Conservation (phyloP, 306 rosid genomes). For the Lathyrus aphaca region DNA sequence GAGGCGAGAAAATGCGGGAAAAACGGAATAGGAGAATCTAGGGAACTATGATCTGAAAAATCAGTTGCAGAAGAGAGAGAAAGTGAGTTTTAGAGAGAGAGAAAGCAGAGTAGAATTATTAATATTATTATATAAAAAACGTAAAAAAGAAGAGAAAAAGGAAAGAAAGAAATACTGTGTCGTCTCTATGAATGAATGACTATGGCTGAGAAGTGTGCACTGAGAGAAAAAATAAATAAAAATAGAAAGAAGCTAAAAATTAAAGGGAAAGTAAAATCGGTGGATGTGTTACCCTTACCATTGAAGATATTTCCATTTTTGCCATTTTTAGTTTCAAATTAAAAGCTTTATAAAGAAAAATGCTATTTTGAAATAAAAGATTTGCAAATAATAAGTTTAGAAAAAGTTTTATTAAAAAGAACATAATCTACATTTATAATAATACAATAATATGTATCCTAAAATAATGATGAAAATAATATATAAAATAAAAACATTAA, state of each 20-base stretch:
- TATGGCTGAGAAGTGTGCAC: conserved; percentile 45
- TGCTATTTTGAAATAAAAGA: too few species aligned
- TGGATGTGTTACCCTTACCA: conserved; percentile 8
- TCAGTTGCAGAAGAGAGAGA: conserved; percentile 63
- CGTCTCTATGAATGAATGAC: neutral
- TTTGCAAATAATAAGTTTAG: too few species aligned
- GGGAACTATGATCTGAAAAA: conserved; percentile 65
- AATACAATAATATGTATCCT: too few species aligned
- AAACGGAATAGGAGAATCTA: conserved; percentile 56
- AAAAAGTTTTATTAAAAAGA: too few species aligned
- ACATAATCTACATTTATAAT: too few species aligned
- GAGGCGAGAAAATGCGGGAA: conserved; percentile 59
- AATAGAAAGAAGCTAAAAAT: conserved; percentile 35
- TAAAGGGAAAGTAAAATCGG: conserved; percentile 31
- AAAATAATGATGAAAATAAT: too few species aligned
- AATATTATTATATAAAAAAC: conserved; percentile 38
- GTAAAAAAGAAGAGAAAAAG: neutral
- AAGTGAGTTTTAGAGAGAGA: conserved; percentile 33
- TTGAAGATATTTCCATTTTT: conserved; percentile 32
- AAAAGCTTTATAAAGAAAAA: too few species aligned
- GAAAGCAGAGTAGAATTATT: conserved; percentile 17
- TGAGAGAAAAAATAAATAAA: conserved; percentile 33
- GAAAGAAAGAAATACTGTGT: conserved; percentile 36
- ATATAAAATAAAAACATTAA: too few species aligned
- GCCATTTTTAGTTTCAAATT: neutral